Evolutionary conservation across 1,139 yeast species (phyloP).

Genomic region (Torulaspora globosa): DNA sequence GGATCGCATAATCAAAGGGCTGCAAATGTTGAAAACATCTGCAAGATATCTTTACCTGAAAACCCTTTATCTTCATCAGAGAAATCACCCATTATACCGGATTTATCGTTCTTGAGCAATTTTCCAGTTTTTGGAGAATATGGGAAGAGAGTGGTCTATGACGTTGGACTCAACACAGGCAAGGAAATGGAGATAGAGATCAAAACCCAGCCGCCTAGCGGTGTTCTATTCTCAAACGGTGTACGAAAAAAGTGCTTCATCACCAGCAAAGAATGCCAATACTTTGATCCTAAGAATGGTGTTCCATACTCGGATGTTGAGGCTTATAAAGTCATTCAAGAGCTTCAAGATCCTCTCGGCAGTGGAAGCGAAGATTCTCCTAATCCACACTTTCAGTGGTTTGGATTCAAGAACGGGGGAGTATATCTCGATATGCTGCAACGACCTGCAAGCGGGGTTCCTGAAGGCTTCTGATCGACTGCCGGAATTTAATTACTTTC

Average conservation of each 20-base stretch:
- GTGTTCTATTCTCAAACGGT: conserved; percentile 68
- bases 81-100: conserved; percentile 22
- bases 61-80: conserved; percentile 22
- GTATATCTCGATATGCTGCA: conserved; percentile 53
- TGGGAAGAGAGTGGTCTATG: conserved; percentile 46
- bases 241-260: conserved; percentile 63
- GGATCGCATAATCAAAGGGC: conserved; percentile 51
- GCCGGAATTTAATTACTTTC: not conserved
- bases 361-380: conserved; percentile 22
- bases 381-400: conserved; percentile 55
- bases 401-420: conserved; percentile 61
- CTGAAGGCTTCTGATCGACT: conserved; percentile 59
- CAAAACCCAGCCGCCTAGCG: conserved; percentile 68
- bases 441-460: conserved; percentile 81
- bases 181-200: conserved; percentile 48
- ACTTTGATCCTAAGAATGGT: conserved; percentile 83
- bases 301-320: conserved; percentile 82
- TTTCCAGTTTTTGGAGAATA: conserved; percentile 65
- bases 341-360: conserved; percentile 48
- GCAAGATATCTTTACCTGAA: conserved; percentile 32
- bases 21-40: conserved; percentile 52
- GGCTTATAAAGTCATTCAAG: conserved; percentile 65
- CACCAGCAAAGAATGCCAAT: conserved; percentile 74
- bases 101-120: conserved; percentile 43
- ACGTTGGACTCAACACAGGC: conserved; percentile 40